Conservation (phyloP, 257 asterid species). For the Solanum corneliomulleri region DNA sequence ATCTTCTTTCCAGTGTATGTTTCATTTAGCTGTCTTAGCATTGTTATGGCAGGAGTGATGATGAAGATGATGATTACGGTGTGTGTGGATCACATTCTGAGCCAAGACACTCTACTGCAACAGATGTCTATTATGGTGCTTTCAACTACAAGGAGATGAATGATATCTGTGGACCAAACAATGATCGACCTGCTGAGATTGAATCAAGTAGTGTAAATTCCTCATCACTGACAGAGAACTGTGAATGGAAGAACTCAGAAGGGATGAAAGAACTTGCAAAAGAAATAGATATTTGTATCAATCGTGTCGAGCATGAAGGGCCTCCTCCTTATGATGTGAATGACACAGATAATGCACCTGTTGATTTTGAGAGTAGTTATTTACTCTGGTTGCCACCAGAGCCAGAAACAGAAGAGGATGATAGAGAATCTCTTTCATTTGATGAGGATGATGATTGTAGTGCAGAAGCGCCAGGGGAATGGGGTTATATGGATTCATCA, state of each 20-base stretch:
- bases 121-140: conserved; percentile 41
- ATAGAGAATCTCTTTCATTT: conserved; percentile 49
- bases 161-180: conserved; percentile 33
- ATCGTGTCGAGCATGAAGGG: conserved; percentile 59
- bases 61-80: conserved; percentile 61
- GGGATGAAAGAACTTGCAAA: conserved; percentile 33
- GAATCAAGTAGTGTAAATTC: conserved; percentile 36
- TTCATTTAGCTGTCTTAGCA: neutral
- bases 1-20: neutral
- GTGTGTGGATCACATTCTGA: conserved; percentile 31
- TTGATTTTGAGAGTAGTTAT: conserved; percentile 83
- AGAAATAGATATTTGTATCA: conserved; percentile 14
- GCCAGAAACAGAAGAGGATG: conserved; percentile 93
- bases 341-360: conserved; percentile 55
- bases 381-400: conserved; percentile 96
- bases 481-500: conserved; percentile 56
- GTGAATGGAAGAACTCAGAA: conserved; percentile 39
- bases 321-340: conserved; percentile 48
- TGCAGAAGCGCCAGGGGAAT: conserved; percentile 65
- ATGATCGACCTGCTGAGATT: conserved; percentile 48
- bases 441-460: conserved; percentile 62
- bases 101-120: conserved; percentile 32
- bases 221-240: conserved; percentile 25
- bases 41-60: conserved; percentile 50
- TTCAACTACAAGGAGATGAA: conserved; percentile 35